Evolutionary conservation across 208 protist genomes (phyloP), one percentile per base, ranked within the genome.

Genomic region (Plasmodiophora brassicae): DNA sequence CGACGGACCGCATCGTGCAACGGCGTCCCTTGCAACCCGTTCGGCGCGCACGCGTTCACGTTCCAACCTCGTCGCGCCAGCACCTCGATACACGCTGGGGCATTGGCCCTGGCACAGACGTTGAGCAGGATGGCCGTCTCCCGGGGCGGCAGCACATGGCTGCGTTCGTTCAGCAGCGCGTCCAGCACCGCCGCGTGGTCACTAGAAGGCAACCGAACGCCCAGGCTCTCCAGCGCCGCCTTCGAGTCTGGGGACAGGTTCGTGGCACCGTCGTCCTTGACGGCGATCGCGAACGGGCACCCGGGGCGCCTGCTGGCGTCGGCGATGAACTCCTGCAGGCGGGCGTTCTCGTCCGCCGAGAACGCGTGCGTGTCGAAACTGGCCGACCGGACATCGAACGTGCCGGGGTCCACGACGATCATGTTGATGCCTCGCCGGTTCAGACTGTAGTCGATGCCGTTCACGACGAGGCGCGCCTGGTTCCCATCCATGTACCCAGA

Each of bases 401-500:
- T 78, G 65, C 5, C 41, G 32, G 65, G 65, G 65, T 78, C 65
- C 5, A 78, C 5, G 14, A 78, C 10, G 41, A 78, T 78, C 14
- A 32, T 32, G n/a, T 78, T 78, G n/a, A 78, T 32, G 14, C 65
- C 65, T 32, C 65, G 5, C 14, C 65, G 20, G n/a, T 78, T 78
- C 14, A 78, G 10, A 78, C 65, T 78, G 65, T 78, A 78, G 41
- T 78, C 65, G 65, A 78, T 32, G 10, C 65, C 65, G n/a, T 78
- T 78, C 65, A 78, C 65, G 5, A 78, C n/a, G n/a, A 78, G 65
- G 5, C 65, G 65, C 32, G 65, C n/a, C 65, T 78, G 65, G n/a
- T 78, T 78, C 14, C 65, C 65, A 38, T 78, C 65, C 5, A 38
- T 8, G 65, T 44, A 78, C 20, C 65, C 65, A 38, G 14, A 36